Conservation (phyloP, 129 eudicot species). For the Flaveria brownii region DNA sequence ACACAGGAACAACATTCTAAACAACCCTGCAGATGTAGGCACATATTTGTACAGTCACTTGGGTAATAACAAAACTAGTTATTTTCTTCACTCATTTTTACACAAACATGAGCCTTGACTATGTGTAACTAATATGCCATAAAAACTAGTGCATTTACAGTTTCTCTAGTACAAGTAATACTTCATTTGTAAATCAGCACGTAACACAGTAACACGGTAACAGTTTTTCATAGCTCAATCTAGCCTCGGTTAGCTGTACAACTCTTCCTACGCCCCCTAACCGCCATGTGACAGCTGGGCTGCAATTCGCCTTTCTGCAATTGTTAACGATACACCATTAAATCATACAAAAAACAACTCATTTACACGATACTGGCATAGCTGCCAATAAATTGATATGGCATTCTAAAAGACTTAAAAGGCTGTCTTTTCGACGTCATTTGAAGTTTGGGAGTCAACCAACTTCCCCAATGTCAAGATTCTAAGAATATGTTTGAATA, state of each 20-base stretch:
- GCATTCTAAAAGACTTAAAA: neutral
- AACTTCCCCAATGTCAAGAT: neutral
- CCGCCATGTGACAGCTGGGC: constrained; percentile 64
- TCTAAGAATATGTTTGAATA: neutral
- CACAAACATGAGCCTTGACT: constrained; percentile 50
- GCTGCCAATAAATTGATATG: neutral
- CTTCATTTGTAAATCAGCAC: constrained; percentile 55
- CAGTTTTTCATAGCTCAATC: constrained; percentile 58
- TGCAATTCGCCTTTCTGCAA: constrained; percentile 84
- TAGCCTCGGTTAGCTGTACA: constrained; percentile 99
- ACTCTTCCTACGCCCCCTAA: constrained; percentile 51
- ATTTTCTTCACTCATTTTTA: constrained; percentile 35
- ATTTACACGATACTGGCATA: neutral
- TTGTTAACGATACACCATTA: neutral
- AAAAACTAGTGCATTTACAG: constrained; percentile 87
- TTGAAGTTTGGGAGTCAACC: constrained; percentile 4
- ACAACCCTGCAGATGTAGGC: constrained; percentile 22
- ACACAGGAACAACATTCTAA: constrained; percentile 29
- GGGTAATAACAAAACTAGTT: constrained; percentile 32
- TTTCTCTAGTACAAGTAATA: constrained; percentile 74
- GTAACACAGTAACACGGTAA: constrained; percentile 13
- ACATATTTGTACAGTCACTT: constrained; percentile 43
- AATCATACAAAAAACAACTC: neutral
- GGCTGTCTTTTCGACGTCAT: neutral
- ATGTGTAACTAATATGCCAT: constrained; percentile 71